Conservation (phyloP, 306 rosid species). For the Trichosanthes truncata region DNA sequence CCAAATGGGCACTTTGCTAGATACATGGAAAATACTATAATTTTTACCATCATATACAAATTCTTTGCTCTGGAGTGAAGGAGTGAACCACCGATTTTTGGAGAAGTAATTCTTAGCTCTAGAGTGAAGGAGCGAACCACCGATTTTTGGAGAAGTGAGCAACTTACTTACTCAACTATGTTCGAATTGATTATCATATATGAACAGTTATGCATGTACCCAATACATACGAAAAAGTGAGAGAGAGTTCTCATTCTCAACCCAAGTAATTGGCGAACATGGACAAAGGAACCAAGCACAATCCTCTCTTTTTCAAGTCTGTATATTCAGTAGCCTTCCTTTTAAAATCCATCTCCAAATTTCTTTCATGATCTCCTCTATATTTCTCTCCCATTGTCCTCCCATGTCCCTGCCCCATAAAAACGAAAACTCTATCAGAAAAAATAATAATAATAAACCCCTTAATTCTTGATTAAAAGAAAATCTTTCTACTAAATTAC, state of each 20-base stretch:
- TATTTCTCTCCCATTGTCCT: slow-evolving; percentile 14
- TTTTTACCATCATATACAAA: neutral
- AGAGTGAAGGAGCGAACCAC: no score
- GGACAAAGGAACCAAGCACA: slow-evolving; percentile 76
- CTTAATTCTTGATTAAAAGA: neutral
- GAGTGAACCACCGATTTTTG: no score
- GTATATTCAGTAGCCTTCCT: slow-evolving; percentile 27
- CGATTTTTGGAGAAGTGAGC: no score
- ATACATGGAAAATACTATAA: neutral
- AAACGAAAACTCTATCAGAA: neutral
- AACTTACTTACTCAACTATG: no score
- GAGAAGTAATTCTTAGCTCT: no score
- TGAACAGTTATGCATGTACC: neutral
- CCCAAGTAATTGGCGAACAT: slow-evolving; percentile 54
- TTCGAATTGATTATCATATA: neutral
- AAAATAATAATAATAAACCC: neutral
- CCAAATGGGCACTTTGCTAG: neutral
- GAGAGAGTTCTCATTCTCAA: slow-evolving; percentile 10
- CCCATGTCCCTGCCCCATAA: slow-evolving; percentile 32
- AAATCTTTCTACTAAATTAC: slow-evolving; percentile 19
- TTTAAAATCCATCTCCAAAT: slow-evolving; percentile 11
- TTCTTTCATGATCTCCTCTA: slow-evolving; percentile 15
- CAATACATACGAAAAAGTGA: neutral
- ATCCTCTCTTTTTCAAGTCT: slow-evolving; percentile 55
- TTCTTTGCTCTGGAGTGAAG: no score